Conservation (phyloP, 176 grass and related monocot species). For the Urochloa ruziziensis region DNA sequence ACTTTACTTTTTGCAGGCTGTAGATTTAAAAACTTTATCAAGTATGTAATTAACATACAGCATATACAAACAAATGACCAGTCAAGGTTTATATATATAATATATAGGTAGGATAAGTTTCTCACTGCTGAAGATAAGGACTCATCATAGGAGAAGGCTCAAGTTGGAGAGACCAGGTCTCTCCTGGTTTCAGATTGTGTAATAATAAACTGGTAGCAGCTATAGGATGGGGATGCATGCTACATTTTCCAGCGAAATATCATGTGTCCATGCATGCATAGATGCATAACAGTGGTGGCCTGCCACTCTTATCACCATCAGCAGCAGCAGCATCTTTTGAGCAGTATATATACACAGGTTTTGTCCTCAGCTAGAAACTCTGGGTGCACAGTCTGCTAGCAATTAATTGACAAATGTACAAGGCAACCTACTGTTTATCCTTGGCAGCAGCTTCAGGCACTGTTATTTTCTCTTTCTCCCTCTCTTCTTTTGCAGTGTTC, state of each 20-base stretch:
- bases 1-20: constrained; percentile 11
- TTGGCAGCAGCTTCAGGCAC: constrained; percentile 35
- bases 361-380: constrained; percentile 59
- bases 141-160: constrained; percentile 23
- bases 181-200: constrained; percentile 37
- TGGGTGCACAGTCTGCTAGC: constrained; percentile 44
- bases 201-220: constrained; percentile 6
- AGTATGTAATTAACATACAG: background rate
- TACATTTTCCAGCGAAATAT: constrained; percentile 59
- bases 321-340: constrained; percentile 59
- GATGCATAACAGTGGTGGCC: constrained; percentile 37
- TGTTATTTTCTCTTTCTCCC: background rate
- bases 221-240: constrained; percentile 2
- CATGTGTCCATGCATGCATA: constrained; percentile 34
- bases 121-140: constrained; percentile 23
- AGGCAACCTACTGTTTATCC: constrained; percentile 38
- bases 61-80: background rate
- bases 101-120: background rate
- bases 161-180: constrained; percentile 38
- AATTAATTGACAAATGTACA: constrained; percentile 65
- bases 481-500: constrained; percentile 16
- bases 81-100: background rate
- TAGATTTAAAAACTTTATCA: background rate
- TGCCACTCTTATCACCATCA: constrained; percentile 53
- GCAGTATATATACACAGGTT: constrained; percentile 77